Evolutionary conservation across 768 basidiomycete species (phyloP).

Genomic region (Suillus tomentosus): DNA sequence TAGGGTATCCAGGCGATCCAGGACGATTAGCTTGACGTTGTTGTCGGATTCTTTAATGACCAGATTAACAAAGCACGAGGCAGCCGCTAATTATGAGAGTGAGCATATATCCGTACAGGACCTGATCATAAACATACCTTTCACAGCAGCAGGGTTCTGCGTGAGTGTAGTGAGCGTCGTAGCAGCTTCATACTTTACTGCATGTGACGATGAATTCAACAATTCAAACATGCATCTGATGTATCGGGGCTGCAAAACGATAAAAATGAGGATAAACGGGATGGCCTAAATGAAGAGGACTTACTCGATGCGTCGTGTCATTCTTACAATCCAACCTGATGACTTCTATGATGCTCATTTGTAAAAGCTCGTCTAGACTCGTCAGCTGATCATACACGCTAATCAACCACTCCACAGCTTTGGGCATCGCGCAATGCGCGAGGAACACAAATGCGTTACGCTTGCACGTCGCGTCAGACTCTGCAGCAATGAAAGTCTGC

Average conservation of each 20-base stretch:
- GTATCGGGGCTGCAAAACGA: constrained; percentile 70
- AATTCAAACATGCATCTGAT: constrained; percentile 87
- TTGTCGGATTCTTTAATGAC: constrained; percentile 97
- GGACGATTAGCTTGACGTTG: constrained; percentile 97
- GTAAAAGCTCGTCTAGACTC: constrained; percentile 85
- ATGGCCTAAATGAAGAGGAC: constrained; percentile 27
- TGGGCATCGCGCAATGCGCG: constrained; percentile 67
- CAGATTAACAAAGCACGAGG: constrained; percentile 83
- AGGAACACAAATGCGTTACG: neutral
- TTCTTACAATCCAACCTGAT: constrained; percentile 65
- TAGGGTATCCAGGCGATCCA: constrained; percentile 85
- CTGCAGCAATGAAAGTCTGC: neutral
- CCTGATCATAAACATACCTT: constrained; percentile 53
- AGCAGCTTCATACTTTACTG: constrained; percentile 97
- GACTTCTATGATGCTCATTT: constrained; percentile 95
- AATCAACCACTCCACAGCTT: constrained; percentile 90
- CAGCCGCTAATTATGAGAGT: constrained; percentile 62
- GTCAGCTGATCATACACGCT: constrained; percentile 83
- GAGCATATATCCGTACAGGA: constrained; percentile 7
- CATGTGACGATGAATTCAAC: constrained; percentile 84
- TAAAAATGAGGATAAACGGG: constrained; percentile 11
- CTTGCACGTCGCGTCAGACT: neutral
- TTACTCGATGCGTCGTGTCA: constrained; percentile 61
- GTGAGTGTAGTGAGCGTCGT: constrained; percentile 92
- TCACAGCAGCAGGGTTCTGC: constrained; percentile 93